Percentiles rank a stretch among this genome's conserved stretches.
These are phyloP conservation scores for Calonectria fujianensis DNA, from an alignment of 2,329 filamentous ascomycete species.

Conservation along the genomic window DNA sequence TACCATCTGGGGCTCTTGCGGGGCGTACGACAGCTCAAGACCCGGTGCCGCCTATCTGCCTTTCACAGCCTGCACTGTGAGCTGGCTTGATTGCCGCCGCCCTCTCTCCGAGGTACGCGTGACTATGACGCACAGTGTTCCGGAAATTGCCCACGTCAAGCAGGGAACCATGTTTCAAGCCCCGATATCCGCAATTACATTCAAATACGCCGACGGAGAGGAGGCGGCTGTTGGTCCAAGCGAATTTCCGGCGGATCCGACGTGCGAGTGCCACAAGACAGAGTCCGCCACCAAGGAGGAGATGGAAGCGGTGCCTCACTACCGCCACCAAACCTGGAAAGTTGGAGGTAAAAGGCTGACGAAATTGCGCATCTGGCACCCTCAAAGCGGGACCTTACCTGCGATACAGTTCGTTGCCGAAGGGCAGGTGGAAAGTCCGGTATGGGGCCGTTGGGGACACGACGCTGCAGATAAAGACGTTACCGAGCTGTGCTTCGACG, in stretches of 20 bases:
- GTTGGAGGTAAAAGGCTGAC: conserved; percentile 22
- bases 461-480: neutral
- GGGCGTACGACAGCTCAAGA: neutral
- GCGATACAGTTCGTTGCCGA: conserved; percentile 21
- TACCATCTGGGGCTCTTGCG: neutral
- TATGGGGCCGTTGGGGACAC: conserved; percentile 13
- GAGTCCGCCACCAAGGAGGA: conserved; percentile 4
- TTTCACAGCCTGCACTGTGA: neutral
- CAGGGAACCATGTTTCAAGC: neutral
- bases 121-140: neutral
- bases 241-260: conserved; percentile 8
- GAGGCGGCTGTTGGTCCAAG: neutral
- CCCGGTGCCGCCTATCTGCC: neutral
- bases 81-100: conserved; percentile 24
- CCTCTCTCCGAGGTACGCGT: conserved; percentile 7
- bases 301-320: conserved; percentile 3
- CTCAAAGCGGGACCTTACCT: neutral
- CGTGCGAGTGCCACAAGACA: conserved; percentile 1
- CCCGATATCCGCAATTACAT: conserved; percentile 15
- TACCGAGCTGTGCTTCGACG: neutral
- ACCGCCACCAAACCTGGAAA: conserved; percentile 7
- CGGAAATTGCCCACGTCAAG: neutral
- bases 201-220: conserved; percentile 16
- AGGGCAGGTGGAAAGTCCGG: neutral
- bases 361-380: conserved; percentile 4